A percentile compares a stretch with the other conserved stretches of the same genome.
phyloP scores from a whole-genome alignment of 2,329 filamentous ascomycete genomes.

The Xylariaceae sp. region DNA sequence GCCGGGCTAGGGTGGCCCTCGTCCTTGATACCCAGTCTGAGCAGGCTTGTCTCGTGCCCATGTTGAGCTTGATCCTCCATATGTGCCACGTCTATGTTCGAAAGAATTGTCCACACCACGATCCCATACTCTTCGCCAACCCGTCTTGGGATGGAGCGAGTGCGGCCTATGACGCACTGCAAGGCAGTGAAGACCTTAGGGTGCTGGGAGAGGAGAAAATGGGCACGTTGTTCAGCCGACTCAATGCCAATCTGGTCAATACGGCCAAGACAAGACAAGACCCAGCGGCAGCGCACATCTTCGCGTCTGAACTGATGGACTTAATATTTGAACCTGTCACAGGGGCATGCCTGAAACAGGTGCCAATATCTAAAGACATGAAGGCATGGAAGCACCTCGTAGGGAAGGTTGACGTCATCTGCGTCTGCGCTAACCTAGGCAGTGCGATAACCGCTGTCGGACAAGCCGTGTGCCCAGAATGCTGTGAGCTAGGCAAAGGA shows the following conservation, averaged over 20 bases:
- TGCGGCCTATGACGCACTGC: not conserved
- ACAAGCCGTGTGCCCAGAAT: not conserved
- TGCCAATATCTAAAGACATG: not conserved
- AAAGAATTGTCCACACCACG: not conserved
- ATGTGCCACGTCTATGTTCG: not conserved
- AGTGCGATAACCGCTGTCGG: not conserved
- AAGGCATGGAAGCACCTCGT: not conserved
- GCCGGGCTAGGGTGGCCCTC: not conserved
- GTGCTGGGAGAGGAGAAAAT: not conserved
- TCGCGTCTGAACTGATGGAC: not conserved
- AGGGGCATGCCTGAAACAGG: not conserved
- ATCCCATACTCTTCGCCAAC: not conserved
- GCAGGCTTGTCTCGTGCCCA: not conserved
- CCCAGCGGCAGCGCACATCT: not conserved
- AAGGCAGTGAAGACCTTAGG: not conserved
- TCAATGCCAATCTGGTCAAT: not conserved
- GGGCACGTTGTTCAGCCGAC: not conserved
- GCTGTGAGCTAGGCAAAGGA: not conserved
- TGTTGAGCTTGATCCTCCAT: not conserved
- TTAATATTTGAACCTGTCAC: not conserved
- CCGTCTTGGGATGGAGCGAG: not conserved
- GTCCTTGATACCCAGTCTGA: not conserved
- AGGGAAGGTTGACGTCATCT: not conserved
- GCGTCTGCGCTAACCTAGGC: not conserved
- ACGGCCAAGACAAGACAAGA: not conserved